Conservation (phyloP, 1,284 basidiomycete genomes). For the Bondarzewia mesenterica region DNA sequence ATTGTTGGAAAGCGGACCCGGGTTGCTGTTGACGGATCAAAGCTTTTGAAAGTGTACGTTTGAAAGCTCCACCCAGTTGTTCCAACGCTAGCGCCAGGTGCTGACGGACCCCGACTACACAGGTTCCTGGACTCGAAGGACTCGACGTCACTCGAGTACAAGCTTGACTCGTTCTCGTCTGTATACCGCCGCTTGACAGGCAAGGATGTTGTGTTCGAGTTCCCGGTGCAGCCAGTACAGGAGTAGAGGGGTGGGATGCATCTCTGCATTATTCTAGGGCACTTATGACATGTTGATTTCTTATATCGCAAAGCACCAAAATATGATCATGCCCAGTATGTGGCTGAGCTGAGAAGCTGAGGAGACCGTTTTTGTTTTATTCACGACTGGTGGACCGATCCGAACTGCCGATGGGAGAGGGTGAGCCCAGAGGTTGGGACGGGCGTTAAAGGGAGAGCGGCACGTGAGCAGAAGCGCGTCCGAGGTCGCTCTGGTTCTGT, state of each 20-base stretch:
- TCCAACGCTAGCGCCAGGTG: slow-evolving; percentile 1
- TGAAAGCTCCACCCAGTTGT: slow-evolving; percentile 5
- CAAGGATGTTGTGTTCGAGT: slow-evolving; percentile 90
- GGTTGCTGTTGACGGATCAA: slow-evolving; percentile 83
- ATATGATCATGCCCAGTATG: slow-evolving; percentile 20
- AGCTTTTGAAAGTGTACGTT: slow-evolving; percentile 91
- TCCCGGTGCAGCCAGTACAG: slow-evolving; percentile 58
- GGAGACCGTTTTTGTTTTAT: not conserved
- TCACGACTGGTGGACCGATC: not conserved
- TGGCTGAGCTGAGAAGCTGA: not conserved
- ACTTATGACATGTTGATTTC: slow-evolving; percentile 21
- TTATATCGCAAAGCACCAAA: slow-evolving; percentile 22
- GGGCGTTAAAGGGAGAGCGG: not conserved
- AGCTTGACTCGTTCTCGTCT: slow-evolving; percentile 93
- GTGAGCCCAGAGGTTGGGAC: not conserved
- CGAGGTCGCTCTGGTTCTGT: not conserved
- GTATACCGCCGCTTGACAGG: slow-evolving; percentile 93
- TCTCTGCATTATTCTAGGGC: slow-evolving; percentile 8
- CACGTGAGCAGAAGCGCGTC: not conserved
- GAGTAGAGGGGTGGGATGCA: slow-evolving; percentile 37
- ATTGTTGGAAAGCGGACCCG: slow-evolving; percentile 98
- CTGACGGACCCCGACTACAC: slow-evolving; percentile 11
- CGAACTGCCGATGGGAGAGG: no score
- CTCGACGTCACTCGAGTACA: slow-evolving; percentile 98
- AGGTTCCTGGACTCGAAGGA: slow-evolving; percentile 99